A percentile compares a stretch with the other conserved stretches of the same genome.
These are phyloP conservation scores for Phaeophleospora eucalypticola DNA, from an alignment of 2,329 filamentous ascomycete species.

Conservation along the genomic window DNA sequence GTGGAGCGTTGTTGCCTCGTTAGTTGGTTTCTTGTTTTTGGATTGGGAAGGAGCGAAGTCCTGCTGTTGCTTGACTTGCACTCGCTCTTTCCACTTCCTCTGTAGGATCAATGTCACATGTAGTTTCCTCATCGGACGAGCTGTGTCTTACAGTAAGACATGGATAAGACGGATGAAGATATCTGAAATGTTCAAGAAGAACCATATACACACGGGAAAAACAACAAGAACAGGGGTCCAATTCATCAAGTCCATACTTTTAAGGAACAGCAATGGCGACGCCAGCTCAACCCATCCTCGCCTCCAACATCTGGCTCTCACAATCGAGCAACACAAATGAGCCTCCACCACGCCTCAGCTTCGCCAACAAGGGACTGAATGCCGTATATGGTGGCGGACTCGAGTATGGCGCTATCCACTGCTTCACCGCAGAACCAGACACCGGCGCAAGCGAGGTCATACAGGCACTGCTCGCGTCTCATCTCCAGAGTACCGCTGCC, in stretches of 20 bases:
- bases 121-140: too few species aligned
- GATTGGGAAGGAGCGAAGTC: too few species aligned
- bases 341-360: slow-evolving; percentile 29
- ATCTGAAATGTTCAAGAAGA: too few species aligned
- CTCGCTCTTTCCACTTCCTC: too few species aligned
- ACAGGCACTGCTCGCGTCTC: slow-evolving; percentile 36
- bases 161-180: too few species aligned
- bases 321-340: neutral
- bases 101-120: too few species aligned
- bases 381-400: slow-evolving; percentile 37
- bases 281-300: neutral
- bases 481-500: slow-evolving; percentile 37
- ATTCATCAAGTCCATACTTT: neutral
- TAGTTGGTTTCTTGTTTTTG: too few species aligned
- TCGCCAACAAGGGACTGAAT: slow-evolving; percentile 32
- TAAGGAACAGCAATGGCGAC: neutral
- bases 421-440: slow-evolving; percentile 34
- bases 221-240: neutral
- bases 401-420: slow-evolving; percentile 33
- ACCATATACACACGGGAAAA: too few species aligned
- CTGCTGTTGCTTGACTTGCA: too few species aligned
- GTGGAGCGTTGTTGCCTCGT: too few species aligned
- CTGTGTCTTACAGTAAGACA: too few species aligned
- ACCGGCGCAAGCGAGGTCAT: slow-evolving; percentile 27
- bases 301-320: neutral